These are phyloP conservation scores for Blastomyces silverae DNA, from an alignment of 2,329 filamentous ascomycete species.

Conservation along the genomic window DNA sequence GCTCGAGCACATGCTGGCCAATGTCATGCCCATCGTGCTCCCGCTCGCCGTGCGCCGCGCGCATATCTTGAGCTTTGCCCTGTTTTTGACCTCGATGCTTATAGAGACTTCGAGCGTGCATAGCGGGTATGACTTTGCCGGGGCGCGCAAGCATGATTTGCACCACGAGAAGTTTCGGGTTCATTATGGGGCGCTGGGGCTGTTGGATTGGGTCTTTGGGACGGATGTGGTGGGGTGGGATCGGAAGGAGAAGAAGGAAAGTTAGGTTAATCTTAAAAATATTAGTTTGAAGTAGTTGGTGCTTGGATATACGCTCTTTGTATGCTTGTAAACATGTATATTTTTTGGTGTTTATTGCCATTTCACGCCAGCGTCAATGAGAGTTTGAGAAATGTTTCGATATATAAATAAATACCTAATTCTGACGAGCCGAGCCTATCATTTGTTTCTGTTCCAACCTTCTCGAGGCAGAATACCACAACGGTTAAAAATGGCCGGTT, in stretches of 20 bases:
- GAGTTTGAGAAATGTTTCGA: neutral
- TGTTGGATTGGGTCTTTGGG: constrained; percentile 52
- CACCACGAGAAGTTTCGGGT: constrained; percentile 54
- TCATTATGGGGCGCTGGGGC: constrained; percentile 49
- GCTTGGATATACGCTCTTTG: neutral
- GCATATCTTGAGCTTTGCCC: constrained; percentile 50
- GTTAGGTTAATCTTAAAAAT: neutral
- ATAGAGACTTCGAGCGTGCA: constrained; percentile 51
- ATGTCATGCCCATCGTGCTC: constrained; percentile 47
- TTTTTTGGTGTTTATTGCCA: neutral
- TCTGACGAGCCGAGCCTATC: neutral
- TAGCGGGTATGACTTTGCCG: constrained; percentile 52
- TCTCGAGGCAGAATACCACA: too few relatives aligned
- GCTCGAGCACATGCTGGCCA: constrained; percentile 51
- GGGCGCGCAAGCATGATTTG: constrained; percentile 48
- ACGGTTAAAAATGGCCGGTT: too few relatives aligned
- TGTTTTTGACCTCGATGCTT: constrained; percentile 45
- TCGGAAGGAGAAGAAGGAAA: neutral
- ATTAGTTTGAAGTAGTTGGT: neutral
- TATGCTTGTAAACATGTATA: neutral
- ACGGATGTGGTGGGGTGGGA: constrained; percentile 30
- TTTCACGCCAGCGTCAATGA: too few relatives aligned
- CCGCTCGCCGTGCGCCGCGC: constrained; percentile 44
- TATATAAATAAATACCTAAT: neutral
- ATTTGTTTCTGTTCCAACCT: too few relatives aligned